Evolutionary conservation across 2,329 filamentous ascomycete genomes (phyloP).

Genomic region (Periglandula ipomoeae): DNA sequence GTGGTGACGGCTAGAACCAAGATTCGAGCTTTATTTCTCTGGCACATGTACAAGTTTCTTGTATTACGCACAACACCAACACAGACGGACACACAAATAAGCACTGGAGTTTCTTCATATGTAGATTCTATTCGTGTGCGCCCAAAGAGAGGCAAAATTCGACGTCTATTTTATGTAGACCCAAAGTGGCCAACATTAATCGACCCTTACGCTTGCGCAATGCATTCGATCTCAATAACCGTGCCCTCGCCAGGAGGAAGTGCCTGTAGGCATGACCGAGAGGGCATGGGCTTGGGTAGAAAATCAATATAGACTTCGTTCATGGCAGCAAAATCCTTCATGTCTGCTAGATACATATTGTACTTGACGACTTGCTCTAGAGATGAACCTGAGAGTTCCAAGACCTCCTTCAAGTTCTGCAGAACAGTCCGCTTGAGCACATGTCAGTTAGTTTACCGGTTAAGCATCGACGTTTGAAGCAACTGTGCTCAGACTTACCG

Average conservation of each 20-base stretch:
- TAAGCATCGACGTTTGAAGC: not conserved
- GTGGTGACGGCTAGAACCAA: not conserved
- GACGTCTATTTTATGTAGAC: not conserved
- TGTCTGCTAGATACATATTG: slow-evolving; percentile 60
- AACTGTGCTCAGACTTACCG: slow-evolving; percentile 18
- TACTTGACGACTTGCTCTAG: slow-evolving; percentile 60
- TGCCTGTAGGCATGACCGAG: slow-evolving; percentile 31
- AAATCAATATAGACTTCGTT: slow-evolving; percentile 29
- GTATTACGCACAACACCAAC: not conserved
- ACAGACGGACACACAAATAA: not conserved
- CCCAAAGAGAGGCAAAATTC: not conserved
- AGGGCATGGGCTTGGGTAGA: slow-evolving; percentile 31
- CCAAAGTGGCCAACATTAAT: not conserved
- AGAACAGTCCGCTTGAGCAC: slow-evolving; percentile 9
- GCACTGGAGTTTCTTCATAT: not conserved
- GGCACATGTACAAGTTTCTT: not conserved
- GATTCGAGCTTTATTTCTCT: not conserved
- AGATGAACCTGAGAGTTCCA: slow-evolving; percentile 55
- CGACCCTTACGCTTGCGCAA: slow-evolving; percentile 25
- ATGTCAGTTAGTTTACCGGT: not conserved
- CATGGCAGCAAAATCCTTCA: slow-evolving; percentile 65
- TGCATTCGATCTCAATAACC: slow-evolving; percentile 35
- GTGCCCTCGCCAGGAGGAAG: slow-evolving; percentile 28
- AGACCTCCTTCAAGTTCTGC: slow-evolving; percentile 55
- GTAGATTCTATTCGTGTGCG: not conserved